Conservation (phyloP, 371 early-diverging fungal genomes). For the Conidiobolus incongruus region DNA sequence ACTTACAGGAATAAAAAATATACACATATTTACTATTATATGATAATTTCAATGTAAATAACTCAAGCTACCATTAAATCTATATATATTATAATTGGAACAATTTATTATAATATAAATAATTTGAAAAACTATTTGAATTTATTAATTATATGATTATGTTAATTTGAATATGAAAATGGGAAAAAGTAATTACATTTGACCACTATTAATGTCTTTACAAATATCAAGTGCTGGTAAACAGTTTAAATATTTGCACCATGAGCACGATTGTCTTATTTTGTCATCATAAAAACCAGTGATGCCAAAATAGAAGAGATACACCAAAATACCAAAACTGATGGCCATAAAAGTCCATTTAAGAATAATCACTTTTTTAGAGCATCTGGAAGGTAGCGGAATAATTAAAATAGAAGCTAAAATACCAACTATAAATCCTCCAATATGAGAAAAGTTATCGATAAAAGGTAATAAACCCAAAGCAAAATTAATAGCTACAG, state of each 20-base stretch:
- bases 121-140: too few relatives aligned
- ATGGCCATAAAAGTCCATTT: slow-evolving; percentile 14
- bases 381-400: slow-evolving; percentile 15
- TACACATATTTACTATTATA: too few relatives aligned
- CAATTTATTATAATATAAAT: too few relatives aligned
- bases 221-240: too few relatives aligned
- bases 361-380: slow-evolving; percentile 14
- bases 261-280: slow-evolving; percentile 13
- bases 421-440: slow-evolving; percentile 29
- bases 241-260: slow-evolving; percentile 19
- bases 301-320: slow-evolving; percentile 7
- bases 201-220: too few relatives aligned
- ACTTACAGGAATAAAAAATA: too few relatives aligned
- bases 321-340: slow-evolving; percentile 11
- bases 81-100: too few relatives aligned
- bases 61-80: too few relatives aligned
- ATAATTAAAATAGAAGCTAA: slow-evolving; percentile 22
- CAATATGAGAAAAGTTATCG: slow-evolving; percentile 65
- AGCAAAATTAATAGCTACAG: slow-evolving; percentile 21
- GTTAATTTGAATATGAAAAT: too few relatives aligned
- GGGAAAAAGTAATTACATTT: too few relatives aligned
- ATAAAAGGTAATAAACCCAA: slow-evolving; percentile 46
- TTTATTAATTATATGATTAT: too few relatives aligned
- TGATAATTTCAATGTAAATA: too few relatives aligned
- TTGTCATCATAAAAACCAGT: slow-evolving; percentile 23